Evolutionary conservation across 2,329 filamentous ascomycete species (phyloP).

Genomic region (Pseudocercospora macadamiae): DNA sequence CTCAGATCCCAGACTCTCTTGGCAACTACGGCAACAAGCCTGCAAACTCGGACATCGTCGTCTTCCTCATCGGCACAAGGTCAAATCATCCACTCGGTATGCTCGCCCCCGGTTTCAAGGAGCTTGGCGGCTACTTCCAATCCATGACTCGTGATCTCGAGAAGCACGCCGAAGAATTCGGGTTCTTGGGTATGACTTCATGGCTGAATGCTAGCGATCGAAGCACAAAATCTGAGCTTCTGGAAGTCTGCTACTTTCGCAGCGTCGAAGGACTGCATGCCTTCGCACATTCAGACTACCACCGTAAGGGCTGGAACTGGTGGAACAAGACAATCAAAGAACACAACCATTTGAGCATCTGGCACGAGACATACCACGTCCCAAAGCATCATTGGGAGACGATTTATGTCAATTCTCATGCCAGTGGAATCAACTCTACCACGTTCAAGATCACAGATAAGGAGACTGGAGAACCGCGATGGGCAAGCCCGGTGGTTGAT

Average conservation of each 20-base stretch:
- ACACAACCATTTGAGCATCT: conserved; percentile 52
- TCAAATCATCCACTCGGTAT: conserved; percentile 51
- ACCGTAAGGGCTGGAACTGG: conserved; percentile 57
- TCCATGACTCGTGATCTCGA: conserved; percentile 43
- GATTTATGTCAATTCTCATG: conserved; percentile 51
- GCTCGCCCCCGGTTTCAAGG: conserved; percentile 49
- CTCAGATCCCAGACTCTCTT: conserved; percentile 43
- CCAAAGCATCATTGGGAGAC: conserved; percentile 53
- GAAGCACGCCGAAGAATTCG: conserved; percentile 47
- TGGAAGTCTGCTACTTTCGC: conserved; percentile 57
- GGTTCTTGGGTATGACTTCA: conserved; percentile 50
- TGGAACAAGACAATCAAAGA: conserved; percentile 44
- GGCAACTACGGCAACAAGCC: conserved; percentile 39
- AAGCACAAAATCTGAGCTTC: conserved; percentile 44
- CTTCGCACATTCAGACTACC: conserved; percentile 56
- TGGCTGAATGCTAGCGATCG: conserved; percentile 47
- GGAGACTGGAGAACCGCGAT: conserved; percentile 31
- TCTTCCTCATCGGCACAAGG: conserved; percentile 44
- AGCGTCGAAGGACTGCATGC: conserved; percentile 53
- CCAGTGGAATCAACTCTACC: conserved; percentile 38
- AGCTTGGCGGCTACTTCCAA: conserved; percentile 45
- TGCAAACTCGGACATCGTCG: conserved; percentile 38
- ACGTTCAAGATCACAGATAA: conserved; percentile 27
- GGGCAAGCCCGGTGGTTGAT: conserved; percentile 39
- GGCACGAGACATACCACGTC: conserved; percentile 58